phyloP scores from a whole-genome alignment of 768 basidiomycete genomes.

The Kwoniella sp. region DNA sequence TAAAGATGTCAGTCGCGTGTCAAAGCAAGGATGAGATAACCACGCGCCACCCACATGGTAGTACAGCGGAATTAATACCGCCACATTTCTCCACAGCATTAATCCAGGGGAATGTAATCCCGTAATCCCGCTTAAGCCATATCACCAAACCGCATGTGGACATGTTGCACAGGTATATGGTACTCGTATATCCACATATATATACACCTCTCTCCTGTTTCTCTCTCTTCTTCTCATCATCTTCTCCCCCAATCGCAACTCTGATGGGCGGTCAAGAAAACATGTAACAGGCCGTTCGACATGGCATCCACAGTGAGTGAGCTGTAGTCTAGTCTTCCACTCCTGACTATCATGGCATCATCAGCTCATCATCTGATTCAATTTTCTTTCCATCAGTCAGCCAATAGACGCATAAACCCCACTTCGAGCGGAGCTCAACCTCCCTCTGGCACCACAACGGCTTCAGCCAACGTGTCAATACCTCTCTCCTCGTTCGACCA shows the following conservation, averaged over 20 bases:
- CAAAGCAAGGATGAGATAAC: neutral
- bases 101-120: neutral
- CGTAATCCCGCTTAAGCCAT: constrained; percentile 2
- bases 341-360: neutral
- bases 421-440: neutral
- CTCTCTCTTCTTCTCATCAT: constrained; percentile 9
- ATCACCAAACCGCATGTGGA: constrained; percentile 3
- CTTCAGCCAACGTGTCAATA: too few species aligned
- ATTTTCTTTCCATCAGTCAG: neutral
- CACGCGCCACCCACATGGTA: neutral
- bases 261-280: constrained; percentile 20
- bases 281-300: constrained; percentile 18
- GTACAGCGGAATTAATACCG: neutral
- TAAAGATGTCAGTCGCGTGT: constrained; percentile 8
- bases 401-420: neutral
- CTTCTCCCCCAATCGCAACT: constrained; percentile 3
- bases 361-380: neutral
- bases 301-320: constrained; percentile 25
- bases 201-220: neutral
- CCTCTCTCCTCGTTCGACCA: constrained; percentile 17
- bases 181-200: neutral
- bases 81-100: neutral
- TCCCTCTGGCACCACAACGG: neutral
- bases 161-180: neutral
- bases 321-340: neutral